Evolutionary conservation across 345 rosid species (phyloP).

Genomic region (Cardamine resedifolia): DNA sequence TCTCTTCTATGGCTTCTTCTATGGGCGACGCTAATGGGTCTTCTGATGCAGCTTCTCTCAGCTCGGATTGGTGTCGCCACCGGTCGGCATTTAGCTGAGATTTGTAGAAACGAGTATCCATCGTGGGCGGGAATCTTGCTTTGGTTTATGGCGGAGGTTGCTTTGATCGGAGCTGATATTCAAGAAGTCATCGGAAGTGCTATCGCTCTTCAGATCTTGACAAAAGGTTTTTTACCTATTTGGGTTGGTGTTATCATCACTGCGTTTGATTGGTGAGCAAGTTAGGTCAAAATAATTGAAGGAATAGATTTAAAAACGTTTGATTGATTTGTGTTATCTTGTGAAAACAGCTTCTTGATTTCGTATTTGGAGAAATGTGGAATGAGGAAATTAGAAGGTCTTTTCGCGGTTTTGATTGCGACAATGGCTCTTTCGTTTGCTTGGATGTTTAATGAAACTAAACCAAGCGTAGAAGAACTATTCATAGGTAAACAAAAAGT

Average conservation of each 20-base stretch:
- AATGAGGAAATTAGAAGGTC: constrained; percentile 75
- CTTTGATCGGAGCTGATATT: constrained; percentile 89
- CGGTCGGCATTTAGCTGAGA: constrained; percentile 88
- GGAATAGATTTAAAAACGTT: not conserved
- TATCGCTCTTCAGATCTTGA: constrained; percentile 86
- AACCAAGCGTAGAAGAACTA: constrained; percentile 71
- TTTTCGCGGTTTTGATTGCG: constrained; percentile 68
- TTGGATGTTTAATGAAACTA: constrained; percentile 84
- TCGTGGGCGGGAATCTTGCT: constrained; percentile 67
- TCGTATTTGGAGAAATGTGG: constrained; percentile 77
- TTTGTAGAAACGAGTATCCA: constrained; percentile 76
- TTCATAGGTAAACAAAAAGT: constrained; percentile 45
- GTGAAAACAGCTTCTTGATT: constrained; percentile 61
- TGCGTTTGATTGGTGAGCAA: constrained; percentile 72
- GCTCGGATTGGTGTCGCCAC: constrained; percentile 89
- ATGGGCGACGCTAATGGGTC: constrained; percentile 89
- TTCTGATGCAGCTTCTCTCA: constrained; percentile 79
- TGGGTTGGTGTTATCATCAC: constrained; percentile 92
- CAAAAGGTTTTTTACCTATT: constrained; percentile 72
- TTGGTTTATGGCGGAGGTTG: constrained; percentile 95
- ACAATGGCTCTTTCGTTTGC: constrained; percentile 83
- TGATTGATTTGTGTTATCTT: not conserved
- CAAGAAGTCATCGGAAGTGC: constrained; percentile 97
- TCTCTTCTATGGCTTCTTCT: constrained; percentile 82
- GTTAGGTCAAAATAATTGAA: not conserved